Percentiles rank a stretch among this genome's conserved stretches.
Conservation (phyloP, 148 eudicot genomes). For the Arctostaphylos glauca region DNA sequence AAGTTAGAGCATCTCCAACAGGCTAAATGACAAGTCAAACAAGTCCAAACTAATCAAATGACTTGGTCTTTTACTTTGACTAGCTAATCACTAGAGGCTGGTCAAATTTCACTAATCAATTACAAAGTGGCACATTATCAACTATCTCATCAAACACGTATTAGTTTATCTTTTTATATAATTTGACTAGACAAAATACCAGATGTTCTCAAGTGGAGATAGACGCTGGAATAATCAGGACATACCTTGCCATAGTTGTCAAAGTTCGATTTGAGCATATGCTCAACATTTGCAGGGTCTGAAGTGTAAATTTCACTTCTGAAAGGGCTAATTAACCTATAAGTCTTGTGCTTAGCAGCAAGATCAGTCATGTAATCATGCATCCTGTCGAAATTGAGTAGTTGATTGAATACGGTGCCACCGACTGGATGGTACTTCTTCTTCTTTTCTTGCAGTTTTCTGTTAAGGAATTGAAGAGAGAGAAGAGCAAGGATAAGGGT, state of each 20-base stretch:
- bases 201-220: background rate
- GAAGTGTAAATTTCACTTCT: conserved; percentile 58
- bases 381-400: conserved; percentile 47
- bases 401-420: conserved; percentile 47
- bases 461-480: conserved; percentile 6
- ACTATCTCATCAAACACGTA: too few relatives aligned
- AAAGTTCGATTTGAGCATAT: conserved; percentile 63
- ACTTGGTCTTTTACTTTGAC: too few relatives aligned
- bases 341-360: conserved; percentile 52
- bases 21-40: too few relatives aligned
- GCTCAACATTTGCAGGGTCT: conserved; percentile 65
- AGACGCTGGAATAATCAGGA: background rate
- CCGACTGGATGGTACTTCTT: conserved; percentile 55
- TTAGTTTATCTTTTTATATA: too few relatives aligned
- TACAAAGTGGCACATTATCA: too few relatives aligned
- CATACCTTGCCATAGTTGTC: conserved; percentile 62
- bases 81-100: too few relatives aligned
- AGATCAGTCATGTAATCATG: conserved; percentile 63
- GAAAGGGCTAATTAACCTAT: conserved; percentile 50
- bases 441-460: background rate
- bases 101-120: too few relatives aligned
- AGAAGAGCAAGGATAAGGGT: conserved; percentile 19
- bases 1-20: too few relatives aligned
- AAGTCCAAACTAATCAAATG: too few relatives aligned
- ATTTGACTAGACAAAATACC: too few relatives aligned